Conservation (phyloP, 1,284 basidiomycete species). For the Papiliotrema nemorosa region DNA sequence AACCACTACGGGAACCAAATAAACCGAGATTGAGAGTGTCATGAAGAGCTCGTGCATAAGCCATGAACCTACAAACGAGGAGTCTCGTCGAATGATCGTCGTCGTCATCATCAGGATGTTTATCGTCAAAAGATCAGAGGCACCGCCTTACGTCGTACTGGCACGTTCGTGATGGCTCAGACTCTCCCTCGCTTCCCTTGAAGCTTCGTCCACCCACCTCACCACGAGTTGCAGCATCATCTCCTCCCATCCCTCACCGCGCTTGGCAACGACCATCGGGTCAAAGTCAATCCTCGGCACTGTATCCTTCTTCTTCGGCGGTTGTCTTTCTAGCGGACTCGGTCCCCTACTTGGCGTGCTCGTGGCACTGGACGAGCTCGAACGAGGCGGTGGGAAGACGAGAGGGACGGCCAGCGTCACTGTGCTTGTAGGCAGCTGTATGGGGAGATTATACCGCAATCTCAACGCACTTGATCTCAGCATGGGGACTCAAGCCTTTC, state of each 20-base stretch:
- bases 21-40: no score
- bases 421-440: constrained; percentile 23
- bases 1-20: no score
- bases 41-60: no score
- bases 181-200: constrained; percentile 19
- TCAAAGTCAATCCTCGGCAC: constrained; percentile 36
- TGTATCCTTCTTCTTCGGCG: constrained; percentile 3
- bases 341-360: neutral
- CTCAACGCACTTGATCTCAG: constrained; percentile 46
- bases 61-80: no score
- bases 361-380: constrained; percentile 3
- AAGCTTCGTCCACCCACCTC: constrained; percentile 36
- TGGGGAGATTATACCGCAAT: constrained; percentile 40
- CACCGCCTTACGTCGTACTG: no score
- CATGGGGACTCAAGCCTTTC: neutral
- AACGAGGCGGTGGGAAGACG: constrained; percentile 1
- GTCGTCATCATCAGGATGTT: no score
- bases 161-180: no score
- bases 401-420: constrained; percentile 11
- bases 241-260: constrained; percentile 33
- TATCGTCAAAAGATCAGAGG: no score
- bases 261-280: constrained; percentile 40
- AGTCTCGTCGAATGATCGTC: no score
- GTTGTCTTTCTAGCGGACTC: neutral
- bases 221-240: constrained; percentile 26